phyloP scores from a whole-genome alignment of 2,329 filamentous ascomycete species.

The Alternaria ventricosa region DNA sequence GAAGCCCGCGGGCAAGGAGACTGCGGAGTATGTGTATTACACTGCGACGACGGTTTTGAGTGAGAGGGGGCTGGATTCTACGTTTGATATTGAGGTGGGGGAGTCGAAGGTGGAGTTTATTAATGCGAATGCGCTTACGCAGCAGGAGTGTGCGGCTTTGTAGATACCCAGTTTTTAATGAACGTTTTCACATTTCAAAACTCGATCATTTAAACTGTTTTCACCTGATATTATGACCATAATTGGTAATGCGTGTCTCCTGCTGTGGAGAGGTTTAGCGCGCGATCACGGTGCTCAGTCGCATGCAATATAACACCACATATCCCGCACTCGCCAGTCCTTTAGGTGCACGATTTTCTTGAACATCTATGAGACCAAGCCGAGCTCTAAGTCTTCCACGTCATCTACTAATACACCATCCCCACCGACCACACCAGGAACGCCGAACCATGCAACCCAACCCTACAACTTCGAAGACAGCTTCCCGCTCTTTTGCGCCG shows the following conservation, averaged over 20 bases:
- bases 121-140: not conserved
- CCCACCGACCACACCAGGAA: not conserved
- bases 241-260: no score
- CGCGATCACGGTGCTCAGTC: constrained; percentile 15
- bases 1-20: not conserved
- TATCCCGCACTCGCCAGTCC: not conserved
- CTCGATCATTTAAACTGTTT: no score
- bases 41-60: not conserved
- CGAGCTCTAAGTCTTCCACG: not conserved
- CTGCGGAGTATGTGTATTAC: constrained; percentile 8
- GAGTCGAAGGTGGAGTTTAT: constrained; percentile 3
- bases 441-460: not conserved
- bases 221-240: no score
- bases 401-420: constrained; percentile 4
- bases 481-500: constrained; percentile 56
- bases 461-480: constrained; percentile 31
- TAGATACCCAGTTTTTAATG: not conserved
- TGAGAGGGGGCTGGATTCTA: not conserved
- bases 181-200: no score
- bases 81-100: constrained; percentile 7
- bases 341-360: not conserved
- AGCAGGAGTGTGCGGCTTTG: not conserved
- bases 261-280: constrained; percentile 1
- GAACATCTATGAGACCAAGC: not conserved
- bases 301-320: not conserved